These are phyloP conservation scores for Pleurotus giganteus DNA, from an alignment of 768 basidiomycete species.

Conservation along the genomic window DNA sequence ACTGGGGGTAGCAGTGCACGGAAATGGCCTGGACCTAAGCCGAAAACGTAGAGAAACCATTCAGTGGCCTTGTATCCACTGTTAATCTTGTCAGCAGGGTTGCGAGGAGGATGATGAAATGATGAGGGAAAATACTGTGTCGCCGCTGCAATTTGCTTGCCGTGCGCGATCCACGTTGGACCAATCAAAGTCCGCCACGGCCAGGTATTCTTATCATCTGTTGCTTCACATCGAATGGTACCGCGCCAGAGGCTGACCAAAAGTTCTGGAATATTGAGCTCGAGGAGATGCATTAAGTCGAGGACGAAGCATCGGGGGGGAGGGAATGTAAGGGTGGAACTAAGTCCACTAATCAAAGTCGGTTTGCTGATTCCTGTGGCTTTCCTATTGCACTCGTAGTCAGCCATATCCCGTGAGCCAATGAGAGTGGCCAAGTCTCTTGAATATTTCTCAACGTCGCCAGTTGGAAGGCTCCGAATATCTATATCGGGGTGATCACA, in stretches of 20 bases:
- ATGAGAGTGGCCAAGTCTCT: constrained; percentile 11
- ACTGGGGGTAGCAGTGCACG: constrained; percentile 6
- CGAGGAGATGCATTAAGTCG: constrained; percentile 31
- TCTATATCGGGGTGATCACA: constrained; percentile 22
- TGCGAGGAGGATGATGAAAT: constrained; percentile 30
- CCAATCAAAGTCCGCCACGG: constrained; percentile 19
- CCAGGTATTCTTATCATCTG: constrained; percentile 16
- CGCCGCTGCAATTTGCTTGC: constrained; percentile 21
- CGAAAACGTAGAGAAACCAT: constrained; percentile 13
- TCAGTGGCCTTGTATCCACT: constrained; percentile 18
- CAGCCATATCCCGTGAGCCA: constrained; percentile 13
- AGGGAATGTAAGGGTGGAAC: constrained; percentile 17
- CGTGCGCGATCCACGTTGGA: constrained; percentile 24
- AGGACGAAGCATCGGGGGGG: constrained; percentile 23
- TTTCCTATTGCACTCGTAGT: constrained; percentile 19
- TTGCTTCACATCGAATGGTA: constrained; percentile 21
- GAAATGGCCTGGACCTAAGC: constrained; percentile 14
- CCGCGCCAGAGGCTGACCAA: constrained; percentile 15
- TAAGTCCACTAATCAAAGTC: constrained; percentile 24
- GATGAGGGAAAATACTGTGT: constrained; percentile 25
- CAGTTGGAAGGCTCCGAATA: constrained; percentile 22
- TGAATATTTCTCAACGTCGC: constrained; percentile 24
- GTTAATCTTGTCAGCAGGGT: constrained; percentile 29
- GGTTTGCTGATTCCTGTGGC: constrained; percentile 32
- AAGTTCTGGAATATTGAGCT: constrained; percentile 24